Percentiles rank a stretch among this genome's conserved stretches.
Conservation (phyloP, 1,139 yeast species). For the Saccharomyces hybrid region DNA sequence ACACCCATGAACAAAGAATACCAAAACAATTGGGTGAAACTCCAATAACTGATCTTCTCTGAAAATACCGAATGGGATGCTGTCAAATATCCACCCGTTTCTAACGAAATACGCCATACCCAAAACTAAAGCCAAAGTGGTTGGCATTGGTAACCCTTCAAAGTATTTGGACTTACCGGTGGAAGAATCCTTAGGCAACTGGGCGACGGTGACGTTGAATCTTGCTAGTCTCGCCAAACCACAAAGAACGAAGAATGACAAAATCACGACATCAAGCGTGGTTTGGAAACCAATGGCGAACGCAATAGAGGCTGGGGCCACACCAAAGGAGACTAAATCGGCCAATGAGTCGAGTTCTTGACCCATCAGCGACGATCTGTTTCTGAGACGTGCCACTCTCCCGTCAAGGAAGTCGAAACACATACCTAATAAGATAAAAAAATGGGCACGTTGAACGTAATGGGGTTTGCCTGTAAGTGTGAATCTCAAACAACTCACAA, state of each 20-base stretch:
- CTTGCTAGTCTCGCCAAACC: constrained; percentile 91
- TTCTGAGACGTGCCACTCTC: constrained; percentile 88
- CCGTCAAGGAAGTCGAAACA: constrained; percentile 96
- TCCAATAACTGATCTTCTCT: constrained; percentile 53
- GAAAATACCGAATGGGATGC: constrained; percentile 59
- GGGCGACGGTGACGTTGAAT: constrained; percentile 87
- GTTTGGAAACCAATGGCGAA: constrained; percentile 85
- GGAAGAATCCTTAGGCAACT: constrained; percentile 73
- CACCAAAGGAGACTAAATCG: constrained; percentile 86
- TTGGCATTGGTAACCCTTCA: constrained; percentile 95
- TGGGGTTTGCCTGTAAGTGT: constrained; percentile 58
- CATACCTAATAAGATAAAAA: constrained; percentile 78
- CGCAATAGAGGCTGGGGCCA: constrained; percentile 88
- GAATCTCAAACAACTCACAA: constrained; percentile 76
- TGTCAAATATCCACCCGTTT: constrained; percentile 37
- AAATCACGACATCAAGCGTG: constrained; percentile 65
- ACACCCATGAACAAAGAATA: constrained; percentile 76
- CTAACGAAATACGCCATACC: constrained; percentile 61
- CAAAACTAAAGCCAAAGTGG: constrained; percentile 66
- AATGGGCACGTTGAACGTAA: constrained; percentile 83
- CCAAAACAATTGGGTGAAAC: constrained; percentile 60
- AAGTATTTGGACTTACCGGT: constrained; percentile 74
- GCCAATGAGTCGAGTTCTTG: constrained; percentile 96
- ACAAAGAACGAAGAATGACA: constrained; percentile 83
- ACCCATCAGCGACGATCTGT: constrained; percentile 89